These are phyloP conservation scores for Aureobasidium uvarum DNA, from an alignment of 2,329 filamentous ascomycete species.

Conservation along the genomic window DNA sequence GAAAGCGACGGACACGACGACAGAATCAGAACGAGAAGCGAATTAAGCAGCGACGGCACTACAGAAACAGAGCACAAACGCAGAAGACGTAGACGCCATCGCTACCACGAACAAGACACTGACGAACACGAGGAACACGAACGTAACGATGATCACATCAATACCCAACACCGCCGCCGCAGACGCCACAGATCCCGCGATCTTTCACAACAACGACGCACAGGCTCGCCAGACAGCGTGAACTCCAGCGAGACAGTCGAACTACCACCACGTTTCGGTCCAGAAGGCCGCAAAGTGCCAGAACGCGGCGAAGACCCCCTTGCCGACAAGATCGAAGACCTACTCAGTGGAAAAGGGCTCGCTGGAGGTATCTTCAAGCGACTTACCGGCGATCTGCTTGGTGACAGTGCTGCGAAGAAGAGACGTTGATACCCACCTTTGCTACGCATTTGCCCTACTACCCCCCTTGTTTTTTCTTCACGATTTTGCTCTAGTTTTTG, in stretches of 20 bases:
- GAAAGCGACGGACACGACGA: constrained; percentile 20
- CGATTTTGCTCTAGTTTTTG: background rate
- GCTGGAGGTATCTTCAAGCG: constrained; percentile 34
- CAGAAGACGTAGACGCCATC: constrained; percentile 23
- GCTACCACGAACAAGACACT: constrained; percentile 20
- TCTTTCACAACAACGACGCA: background rate
- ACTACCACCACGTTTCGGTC: constrained; percentile 40
- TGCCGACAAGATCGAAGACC: constrained; percentile 35
- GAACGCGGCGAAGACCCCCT: constrained; percentile 35
- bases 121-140: background rate
- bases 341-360: constrained; percentile 35
- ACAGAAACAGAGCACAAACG: constrained; percentile 18
- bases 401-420: constrained; percentile 15
- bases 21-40: constrained; percentile 19
- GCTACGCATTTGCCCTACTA: background rate
- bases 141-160: background rate
- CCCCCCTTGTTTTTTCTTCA: background rate
- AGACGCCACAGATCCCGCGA: constrained; percentile 23
- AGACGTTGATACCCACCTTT: constrained; percentile 15
- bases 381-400: constrained; percentile 31
- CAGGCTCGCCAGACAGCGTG: constrained; percentile 26
- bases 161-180: constrained; percentile 10
- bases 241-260: constrained; percentile 38
- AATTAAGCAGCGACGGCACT: constrained; percentile 24
- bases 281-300: constrained; percentile 37